Evolutionary conservation across 139 green algal genomes (phyloP).

Genomic region (Ettlia oleoabundans): DNA sequence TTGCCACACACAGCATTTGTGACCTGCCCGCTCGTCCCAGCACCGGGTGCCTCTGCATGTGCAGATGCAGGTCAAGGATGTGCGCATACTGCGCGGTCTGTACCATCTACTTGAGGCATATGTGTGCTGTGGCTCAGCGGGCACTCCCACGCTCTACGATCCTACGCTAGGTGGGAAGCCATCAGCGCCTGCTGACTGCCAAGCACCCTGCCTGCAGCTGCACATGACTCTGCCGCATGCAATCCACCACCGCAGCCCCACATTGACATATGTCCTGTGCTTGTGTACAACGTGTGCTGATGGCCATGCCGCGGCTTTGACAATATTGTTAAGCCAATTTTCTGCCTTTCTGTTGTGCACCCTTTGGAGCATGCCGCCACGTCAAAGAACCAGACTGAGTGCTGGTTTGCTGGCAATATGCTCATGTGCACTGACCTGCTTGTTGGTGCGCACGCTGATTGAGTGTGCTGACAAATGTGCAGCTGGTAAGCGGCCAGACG

Average conservation of each 20-base stretch:
- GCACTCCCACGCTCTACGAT: constrained; percentile 51
- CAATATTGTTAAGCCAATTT: no score
- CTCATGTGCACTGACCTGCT: no score
- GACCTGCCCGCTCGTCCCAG: no score
- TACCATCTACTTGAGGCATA: constrained; percentile 33
- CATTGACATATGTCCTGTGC: no score
- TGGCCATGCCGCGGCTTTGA: no score
- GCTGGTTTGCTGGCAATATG: not conserved
- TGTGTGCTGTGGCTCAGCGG: constrained; percentile 21
- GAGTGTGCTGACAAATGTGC: not conserved
- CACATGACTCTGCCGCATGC: not conserved
- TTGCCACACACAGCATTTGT: no score
- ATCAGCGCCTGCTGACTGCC: not conserved
- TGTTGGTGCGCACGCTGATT: not conserved
- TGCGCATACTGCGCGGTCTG: constrained; percentile 25
- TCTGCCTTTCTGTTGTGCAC: no score
- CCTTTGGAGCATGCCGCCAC: not conserved
- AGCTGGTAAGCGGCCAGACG: constrained; percentile 30
- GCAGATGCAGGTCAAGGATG: constrained; percentile 38
- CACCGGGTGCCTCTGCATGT: no score
- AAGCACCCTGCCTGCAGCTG: not conserved
- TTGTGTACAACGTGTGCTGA: no score
- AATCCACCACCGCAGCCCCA: not conserved
- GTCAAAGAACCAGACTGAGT: not conserved
- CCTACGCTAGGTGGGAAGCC: constrained; percentile 1